A percentile compares a stretch with the other conserved stretches of the same genome.
phyloP scores from a whole-genome alignment of 495 filamentous ascomycete species.

The Penicillium steckii region DNA sequence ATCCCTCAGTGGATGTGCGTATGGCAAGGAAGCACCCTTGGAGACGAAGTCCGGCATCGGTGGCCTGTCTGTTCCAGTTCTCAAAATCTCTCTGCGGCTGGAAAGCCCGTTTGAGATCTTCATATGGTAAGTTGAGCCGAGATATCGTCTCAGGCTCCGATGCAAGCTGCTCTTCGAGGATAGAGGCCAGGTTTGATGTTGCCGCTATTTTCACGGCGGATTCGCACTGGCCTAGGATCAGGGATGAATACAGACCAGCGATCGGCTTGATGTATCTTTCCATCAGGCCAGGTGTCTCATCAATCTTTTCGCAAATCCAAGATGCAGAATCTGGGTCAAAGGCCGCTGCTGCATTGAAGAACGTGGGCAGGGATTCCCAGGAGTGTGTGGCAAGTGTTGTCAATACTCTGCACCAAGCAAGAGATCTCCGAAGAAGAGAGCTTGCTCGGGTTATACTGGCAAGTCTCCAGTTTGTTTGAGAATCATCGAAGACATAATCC shows the following conservation, averaged over 20 bases:
- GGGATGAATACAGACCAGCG: slow-evolving; percentile 27
- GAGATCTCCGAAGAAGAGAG: slow-evolving; percentile 39
- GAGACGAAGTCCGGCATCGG: slow-evolving; percentile 42
- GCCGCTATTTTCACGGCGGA: slow-evolving; percentile 33
- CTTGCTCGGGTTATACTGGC: slow-evolving; percentile 35
- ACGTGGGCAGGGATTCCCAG: slow-evolving; percentile 17
- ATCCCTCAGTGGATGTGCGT: slow-evolving; percentile 35
- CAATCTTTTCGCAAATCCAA: slow-evolving; percentile 38
- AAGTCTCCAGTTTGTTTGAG: slow-evolving; percentile 30
- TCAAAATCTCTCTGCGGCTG: slow-evolving; percentile 21
- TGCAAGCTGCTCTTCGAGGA: slow-evolving; percentile 27
- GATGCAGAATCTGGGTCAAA: slow-evolving; percentile 40
- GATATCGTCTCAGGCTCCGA: slow-evolving; percentile 11
- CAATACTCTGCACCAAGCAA: slow-evolving; percentile 36
- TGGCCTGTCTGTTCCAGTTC: slow-evolving; percentile 41
- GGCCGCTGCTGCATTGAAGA: slow-evolving; percentile 25
- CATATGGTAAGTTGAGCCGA: slow-evolving; percentile 25
- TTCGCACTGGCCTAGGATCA: slow-evolving; percentile 28
- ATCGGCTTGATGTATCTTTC: slow-evolving; percentile 23
- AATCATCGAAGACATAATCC: slow-evolving; percentile 29
- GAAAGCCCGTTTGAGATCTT: slow-evolving; percentile 24
- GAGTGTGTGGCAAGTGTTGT: slow-evolving; percentile 22
- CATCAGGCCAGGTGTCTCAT: slow-evolving; percentile 22
- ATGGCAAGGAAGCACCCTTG: slow-evolving; percentile 59
- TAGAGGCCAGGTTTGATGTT: slow-evolving; percentile 33